Evolutionary conservation across 768 basidiomycete species (phyloP), one percentile per base, ranked within the genome.

Genomic region (Termitomyces sp.): DNA sequence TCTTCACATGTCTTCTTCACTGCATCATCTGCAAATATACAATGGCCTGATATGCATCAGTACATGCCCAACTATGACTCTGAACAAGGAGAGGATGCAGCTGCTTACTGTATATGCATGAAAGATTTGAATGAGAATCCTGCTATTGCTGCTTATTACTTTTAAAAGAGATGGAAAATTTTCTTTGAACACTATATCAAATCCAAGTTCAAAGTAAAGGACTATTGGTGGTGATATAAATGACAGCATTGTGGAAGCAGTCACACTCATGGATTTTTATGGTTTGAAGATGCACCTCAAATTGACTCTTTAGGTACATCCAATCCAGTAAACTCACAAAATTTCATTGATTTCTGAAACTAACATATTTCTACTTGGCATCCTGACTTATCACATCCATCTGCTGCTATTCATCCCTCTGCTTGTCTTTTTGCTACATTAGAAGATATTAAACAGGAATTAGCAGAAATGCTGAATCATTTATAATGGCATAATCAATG

Each of bases 31-130:
- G 70, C 70, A 0, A 69, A 69, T 59, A 56, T 71, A 1, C 68
- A 71, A 43, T 68, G 70, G 70, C 65, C 65, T 10, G 68, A 71
- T 55, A 59, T 71, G 54, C 69, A 71, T 52, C 62, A 61, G 17
- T 67, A 71, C 38, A 71, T 69, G 69, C 67, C 66, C 3, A 44
- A 59, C 21, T 34, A 56, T 32, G 48, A 53, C 17, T 32, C 44
- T 23, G 47, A 48, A 1, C 60, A 59, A 17, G 32, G 29, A 19
- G 59, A 66, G 12, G 63, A 63, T 51, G 56, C 60, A 14, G 32
- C 47, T 14, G 38, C 57, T 19, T 56, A 64, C 50, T 34, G 59
- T 4, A 45, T 48, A 38, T 31, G 54, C 2, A 45, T 45, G 55
- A 53, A 59, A 17, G 64, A 56, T 31, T 48, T 68, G 3, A 66